Conservation (phyloP, 2,329 filamentous ascomycete genomes). For the Corinectria fuckeliana region DNA sequence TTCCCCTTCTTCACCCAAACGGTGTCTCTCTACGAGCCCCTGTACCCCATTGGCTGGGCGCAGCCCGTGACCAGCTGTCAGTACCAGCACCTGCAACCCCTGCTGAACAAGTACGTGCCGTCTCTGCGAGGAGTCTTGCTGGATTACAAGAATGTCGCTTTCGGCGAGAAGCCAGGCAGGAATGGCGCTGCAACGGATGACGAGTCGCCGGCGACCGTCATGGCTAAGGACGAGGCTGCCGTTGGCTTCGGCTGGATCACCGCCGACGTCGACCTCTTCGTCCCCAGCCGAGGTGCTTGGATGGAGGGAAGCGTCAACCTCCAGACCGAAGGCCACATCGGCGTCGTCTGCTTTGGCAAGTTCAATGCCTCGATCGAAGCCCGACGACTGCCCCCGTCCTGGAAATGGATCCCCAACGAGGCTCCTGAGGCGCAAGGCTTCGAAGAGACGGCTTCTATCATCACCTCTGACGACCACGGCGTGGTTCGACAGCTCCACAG, state of each 20-base stretch:
- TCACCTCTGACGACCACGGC: slow-evolving; percentile 57
- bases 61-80: slow-evolving; percentile 74
- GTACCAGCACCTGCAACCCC: slow-evolving; percentile 75
- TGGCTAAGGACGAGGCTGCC: slow-evolving; percentile 79
- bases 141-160: slow-evolving; percentile 71
- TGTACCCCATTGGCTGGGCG: slow-evolving; percentile 74
- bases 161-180: slow-evolving; percentile 66
- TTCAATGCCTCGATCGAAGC: slow-evolving; percentile 91
- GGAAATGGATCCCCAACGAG: slow-evolving; percentile 77
- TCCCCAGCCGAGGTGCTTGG: slow-evolving; percentile 73
- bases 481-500: slow-evolving; percentile 60
- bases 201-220: slow-evolving; percentile 52
- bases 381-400: slow-evolving; percentile 74
- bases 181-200: slow-evolving; percentile 56
- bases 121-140: slow-evolving; percentile 77
- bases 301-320: slow-evolving; percentile 85
- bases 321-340: slow-evolving; percentile 87
- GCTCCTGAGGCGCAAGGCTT: slow-evolving; percentile 47
- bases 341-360: slow-evolving; percentile 86
- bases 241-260: slow-evolving; percentile 89
- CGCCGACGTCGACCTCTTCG: slow-evolving; percentile 83
- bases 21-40: slow-evolving; percentile 78
- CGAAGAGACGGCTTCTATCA: slow-evolving; percentile 50
- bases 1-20: slow-evolving; percentile 82
- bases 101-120: slow-evolving; percentile 79